These are phyloP conservation scores for Schizosaccharomyces osmophilus DNA, from an alignment of 805 yeast species.

Conservation along the genomic window DNA sequence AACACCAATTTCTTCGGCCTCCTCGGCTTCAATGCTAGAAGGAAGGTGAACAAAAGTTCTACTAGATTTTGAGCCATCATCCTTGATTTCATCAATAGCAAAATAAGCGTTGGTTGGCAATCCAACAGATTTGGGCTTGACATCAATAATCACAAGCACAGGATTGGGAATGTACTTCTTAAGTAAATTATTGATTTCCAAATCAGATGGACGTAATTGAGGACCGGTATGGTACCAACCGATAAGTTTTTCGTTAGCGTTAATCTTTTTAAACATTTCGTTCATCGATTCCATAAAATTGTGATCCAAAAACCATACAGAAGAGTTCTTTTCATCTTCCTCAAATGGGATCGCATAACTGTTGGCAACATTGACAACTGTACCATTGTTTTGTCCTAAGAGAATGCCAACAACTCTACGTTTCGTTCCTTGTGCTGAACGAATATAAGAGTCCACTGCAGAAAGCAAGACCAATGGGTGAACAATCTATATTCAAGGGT, in stretches of 20 bases:
- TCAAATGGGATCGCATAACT: constrained; percentile 92
- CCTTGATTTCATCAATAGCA: constrained; percentile 84
- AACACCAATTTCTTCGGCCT: constrained; percentile 97
- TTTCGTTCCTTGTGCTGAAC: constrained; percentile 44
- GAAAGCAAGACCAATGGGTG: constrained; percentile 88
- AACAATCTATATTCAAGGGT: constrained; percentile 23
- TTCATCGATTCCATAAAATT: constrained; percentile 89
- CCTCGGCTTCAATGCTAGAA: constrained; percentile 83
- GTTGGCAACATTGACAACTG: constrained; percentile 51
- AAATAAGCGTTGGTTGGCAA: constrained; percentile 88
- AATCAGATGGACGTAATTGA: constrained; percentile 62
- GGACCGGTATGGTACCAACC: constrained; percentile 99
- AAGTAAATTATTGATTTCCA: constrained; percentile 75
- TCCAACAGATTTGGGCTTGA: constrained; percentile 60
- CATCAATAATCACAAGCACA: constrained; percentile 70
- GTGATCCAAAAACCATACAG: constrained; percentile 92
- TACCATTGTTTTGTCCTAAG: constrained; percentile 47
- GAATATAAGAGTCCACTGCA: constrained; percentile 82
- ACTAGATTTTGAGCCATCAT: constrained; percentile 82
- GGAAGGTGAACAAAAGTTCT: constrained; percentile 86
- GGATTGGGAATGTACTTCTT: constrained; percentile 65
- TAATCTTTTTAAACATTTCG: constrained; percentile 91
- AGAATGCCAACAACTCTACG: constrained; percentile 87
- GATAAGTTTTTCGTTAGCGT: constrained; percentile 81
- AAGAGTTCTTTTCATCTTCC: constrained; percentile 76